Base-by-base conservation (phyloP, 257 asterid species). In the Agastache rugosa region DNA sequence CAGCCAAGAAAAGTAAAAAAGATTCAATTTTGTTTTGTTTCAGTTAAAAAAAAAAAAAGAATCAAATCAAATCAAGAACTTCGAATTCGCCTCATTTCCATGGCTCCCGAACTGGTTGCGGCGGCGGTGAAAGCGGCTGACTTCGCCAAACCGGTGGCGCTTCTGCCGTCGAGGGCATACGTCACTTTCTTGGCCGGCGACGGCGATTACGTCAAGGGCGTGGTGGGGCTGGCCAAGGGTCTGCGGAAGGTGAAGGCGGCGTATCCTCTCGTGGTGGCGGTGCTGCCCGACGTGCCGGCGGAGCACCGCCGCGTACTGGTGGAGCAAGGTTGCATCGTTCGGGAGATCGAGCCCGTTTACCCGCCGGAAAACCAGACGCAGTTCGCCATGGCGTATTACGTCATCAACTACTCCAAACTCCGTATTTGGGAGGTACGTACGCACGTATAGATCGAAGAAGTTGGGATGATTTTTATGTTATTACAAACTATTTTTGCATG, bases 231-330 rank as follows among this genome's bases (percentile, higher is more conserved):
- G 82, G 88, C 85, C 44, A 86, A 86, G 76, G 90, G 90, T 8
- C 55, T 86, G 75, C 75, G 88, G 75, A 86, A 86, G 51, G 90
- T 79, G 14, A 67, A 61, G 41, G 61, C 88, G 42, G 78, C 76
- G 34, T 86, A 51, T 37, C 90, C 90, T 1, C 72, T 86, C 11
- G 88, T 86, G 44, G 88, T 86, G 82, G 90, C 90, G 69, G 88
- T 85, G n/a, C 37, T 85, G 53, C 88, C 90, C 6, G 90, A 85
- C 61, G 90, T 85, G 34, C 90, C 90, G 72, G 69, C 11, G 58
- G 86, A 86, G 74, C 90, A 86, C 88, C 86, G 88, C 73, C 85
- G 77, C 48, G 17, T 27, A 6, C 72, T 86, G 82, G 82, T 22
- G 75, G 84, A 83, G 17, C 90, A 86, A 61, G 88, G 90, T 22